These are phyloP conservation scores for Penicillium sp. DNA, from an alignment of 2,329 filamentous ascomycete genomes.

Conservation along the genomic window DNA sequence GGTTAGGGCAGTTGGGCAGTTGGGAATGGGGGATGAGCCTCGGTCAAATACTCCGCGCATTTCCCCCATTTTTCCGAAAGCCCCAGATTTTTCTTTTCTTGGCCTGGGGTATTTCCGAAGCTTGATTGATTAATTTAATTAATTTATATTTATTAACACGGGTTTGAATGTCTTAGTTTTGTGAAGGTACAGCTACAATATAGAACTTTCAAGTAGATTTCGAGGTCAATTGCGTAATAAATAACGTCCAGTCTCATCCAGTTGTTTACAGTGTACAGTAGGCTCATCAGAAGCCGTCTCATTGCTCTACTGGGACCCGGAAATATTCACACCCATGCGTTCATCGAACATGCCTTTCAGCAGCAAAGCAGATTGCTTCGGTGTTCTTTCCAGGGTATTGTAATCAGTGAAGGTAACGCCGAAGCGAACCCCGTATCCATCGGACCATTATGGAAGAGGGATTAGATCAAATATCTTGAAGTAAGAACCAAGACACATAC, in stretches of 20 bases:
- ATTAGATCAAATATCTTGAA: neutral
- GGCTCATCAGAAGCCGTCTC: neutral
- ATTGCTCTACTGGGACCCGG: neutral
- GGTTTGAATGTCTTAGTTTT: neutral
- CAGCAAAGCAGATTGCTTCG: constrained; percentile 27
- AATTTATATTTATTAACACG: neutral
- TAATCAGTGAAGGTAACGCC: constrained; percentile 32
- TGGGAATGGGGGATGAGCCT: too few relatives aligned
- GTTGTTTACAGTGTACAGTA: neutral
- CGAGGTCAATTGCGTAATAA: neutral
- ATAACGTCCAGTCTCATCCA: neutral
- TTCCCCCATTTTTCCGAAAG: too few relatives aligned
- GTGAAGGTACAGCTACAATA: neutral
- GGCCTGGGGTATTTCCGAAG: neutral
- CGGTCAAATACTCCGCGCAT: too few relatives aligned
- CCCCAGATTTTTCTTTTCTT: neutral
- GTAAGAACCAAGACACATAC: constrained; percentile 20
- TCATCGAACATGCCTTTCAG: constrained; percentile 21
- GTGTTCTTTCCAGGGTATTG: constrained; percentile 28
- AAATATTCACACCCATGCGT: constrained; percentile 5
- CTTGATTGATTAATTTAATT: neutral
- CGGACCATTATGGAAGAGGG: constrained; percentile 28
- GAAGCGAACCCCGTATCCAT: constrained; percentile 30
- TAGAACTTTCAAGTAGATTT: neutral
- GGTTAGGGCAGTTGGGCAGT: too few relatives aligned